Conservation (phyloP, 495 filamentous ascomycete genomes). For the Neurospora intermedia region DNA sequence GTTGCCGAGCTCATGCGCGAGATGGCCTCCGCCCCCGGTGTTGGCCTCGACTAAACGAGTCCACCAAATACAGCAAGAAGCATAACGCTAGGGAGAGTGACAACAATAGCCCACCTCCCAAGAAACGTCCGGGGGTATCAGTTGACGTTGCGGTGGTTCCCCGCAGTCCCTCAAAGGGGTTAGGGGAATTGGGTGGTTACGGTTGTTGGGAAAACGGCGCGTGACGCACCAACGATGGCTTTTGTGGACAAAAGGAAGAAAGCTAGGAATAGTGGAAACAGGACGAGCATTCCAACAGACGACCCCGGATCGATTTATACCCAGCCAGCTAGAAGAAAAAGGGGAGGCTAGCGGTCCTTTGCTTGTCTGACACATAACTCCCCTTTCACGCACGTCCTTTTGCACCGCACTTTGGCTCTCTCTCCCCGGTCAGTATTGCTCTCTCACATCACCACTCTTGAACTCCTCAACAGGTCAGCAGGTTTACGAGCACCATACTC, state of each 20-base stretch:
- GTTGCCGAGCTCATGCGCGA: constrained; percentile 27
- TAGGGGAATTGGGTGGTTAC: neutral
- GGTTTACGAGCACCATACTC: neutral
- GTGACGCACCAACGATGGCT: neutral
- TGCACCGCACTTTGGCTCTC: neutral
- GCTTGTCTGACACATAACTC: neutral
- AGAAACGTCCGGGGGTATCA: neutral
- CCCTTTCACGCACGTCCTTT: neutral
- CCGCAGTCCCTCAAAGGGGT: neutral
- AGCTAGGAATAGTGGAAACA: neutral
- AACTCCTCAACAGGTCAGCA: neutral
- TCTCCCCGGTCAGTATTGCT: neutral
- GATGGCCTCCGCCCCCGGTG: constrained; percentile 26
- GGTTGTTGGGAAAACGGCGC: neutral
- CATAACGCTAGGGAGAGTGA: neutral
- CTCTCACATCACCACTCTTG: neutral
- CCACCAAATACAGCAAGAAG: neutral
- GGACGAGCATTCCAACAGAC: neutral
- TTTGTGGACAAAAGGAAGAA: neutral
- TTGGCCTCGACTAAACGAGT: constrained; percentile 32
- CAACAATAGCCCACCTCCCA: neutral
- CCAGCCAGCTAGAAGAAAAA: neutral
- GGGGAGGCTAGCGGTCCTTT: neutral
- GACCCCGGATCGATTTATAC: neutral
- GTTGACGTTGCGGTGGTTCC: neutral